Conservation (phyloP, 306 rosid genomes). For the Medicago ruthenica region DNA sequence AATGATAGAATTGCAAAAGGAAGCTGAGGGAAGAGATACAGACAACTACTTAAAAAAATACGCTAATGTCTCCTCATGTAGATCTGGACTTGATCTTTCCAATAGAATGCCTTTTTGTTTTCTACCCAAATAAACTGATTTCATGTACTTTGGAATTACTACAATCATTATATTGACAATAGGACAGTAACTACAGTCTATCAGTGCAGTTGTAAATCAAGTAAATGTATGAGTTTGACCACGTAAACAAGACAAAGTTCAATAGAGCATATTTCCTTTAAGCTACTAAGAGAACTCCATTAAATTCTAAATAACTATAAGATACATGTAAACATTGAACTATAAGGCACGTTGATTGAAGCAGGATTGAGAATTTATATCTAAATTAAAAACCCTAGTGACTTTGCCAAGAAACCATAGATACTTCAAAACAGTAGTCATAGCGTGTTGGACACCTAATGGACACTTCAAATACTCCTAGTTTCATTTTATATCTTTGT, state of each 20-base stretch:
- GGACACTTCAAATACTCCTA: conserved; percentile 6
- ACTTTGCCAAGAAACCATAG: conserved; percentile 3
- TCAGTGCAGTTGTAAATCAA: conserved; percentile 10
- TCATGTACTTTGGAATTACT: conserved; percentile 5
- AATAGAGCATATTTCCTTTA: conserved; percentile 4
- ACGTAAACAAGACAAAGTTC: conserved; percentile 7
- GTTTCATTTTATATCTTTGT: not conserved
- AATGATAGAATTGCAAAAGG: conserved; percentile 20
- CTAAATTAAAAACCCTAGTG: conserved; percentile 9
- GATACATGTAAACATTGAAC: conserved; percentile 1
- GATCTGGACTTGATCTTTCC: conserved; percentile 34
- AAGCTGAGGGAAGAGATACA: conserved; percentile 17
- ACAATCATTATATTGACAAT: conserved; percentile 24
- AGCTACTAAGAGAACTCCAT: conserved; percentile 26
- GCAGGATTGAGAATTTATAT: not conserved
- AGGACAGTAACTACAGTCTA: conserved; percentile 16
- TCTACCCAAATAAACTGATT: conserved; percentile 16
- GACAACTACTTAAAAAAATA: conserved; percentile 18
- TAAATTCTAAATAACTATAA: conserved; percentile 22
- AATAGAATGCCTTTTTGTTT: conserved; percentile 23
- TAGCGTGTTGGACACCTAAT: not conserved
- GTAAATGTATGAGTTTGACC: conserved; percentile 10
- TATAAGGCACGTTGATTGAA: conserved; percentile 6
- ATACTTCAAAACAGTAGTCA: conserved; percentile 14
- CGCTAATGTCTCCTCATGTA: not conserved